These are phyloP conservation scores for Zasmidium angulare DNA, from an alignment of 2,329 filamentous ascomycete genomes.

Conservation along the genomic window DNA sequence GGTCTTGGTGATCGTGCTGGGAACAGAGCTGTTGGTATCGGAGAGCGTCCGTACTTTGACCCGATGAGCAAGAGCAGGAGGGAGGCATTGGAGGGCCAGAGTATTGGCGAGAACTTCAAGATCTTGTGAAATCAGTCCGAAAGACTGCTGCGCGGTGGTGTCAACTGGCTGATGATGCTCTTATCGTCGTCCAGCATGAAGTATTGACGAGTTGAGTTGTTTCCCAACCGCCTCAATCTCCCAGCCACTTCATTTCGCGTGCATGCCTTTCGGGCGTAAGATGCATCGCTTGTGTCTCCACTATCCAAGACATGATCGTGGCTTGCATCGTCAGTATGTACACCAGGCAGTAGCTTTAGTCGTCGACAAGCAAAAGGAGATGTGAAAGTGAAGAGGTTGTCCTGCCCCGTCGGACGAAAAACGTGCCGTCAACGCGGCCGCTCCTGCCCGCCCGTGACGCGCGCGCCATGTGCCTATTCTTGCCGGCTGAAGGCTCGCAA, in stretches of 20 bases:
- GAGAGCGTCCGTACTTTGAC: constrained; percentile 57
- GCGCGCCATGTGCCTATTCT: neutral
- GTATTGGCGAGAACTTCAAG: constrained; percentile 6
- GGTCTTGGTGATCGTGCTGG: constrained; percentile 53
- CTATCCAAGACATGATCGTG: too few relatives aligned
- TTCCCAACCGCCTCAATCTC: too few relatives aligned
- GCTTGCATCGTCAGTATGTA: too few relatives aligned
- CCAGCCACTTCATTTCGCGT: too few relatives aligned
- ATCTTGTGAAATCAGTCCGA: neutral
- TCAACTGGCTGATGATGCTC: too few relatives aligned
- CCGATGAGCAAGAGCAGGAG: constrained; percentile 48
- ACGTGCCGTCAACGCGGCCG: neutral
- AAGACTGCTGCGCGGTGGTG: too few relatives aligned
- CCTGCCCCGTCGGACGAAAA: neutral
- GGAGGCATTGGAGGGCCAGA: constrained; percentile 11
- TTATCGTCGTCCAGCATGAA: too few relatives aligned
- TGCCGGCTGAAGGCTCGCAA: neutral
- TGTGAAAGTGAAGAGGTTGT: neutral
- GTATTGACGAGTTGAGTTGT: too few relatives aligned
- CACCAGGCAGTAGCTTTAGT: neutral
- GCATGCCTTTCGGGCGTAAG: too few relatives aligned
- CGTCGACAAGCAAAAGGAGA: neutral
- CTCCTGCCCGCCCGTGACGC: neutral
- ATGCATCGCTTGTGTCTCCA: too few relatives aligned
- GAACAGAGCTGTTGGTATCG: constrained; percentile 56